Conservation (phyloP, 202 grass and related monocot genomes). For the Panicum hallii region DNA sequence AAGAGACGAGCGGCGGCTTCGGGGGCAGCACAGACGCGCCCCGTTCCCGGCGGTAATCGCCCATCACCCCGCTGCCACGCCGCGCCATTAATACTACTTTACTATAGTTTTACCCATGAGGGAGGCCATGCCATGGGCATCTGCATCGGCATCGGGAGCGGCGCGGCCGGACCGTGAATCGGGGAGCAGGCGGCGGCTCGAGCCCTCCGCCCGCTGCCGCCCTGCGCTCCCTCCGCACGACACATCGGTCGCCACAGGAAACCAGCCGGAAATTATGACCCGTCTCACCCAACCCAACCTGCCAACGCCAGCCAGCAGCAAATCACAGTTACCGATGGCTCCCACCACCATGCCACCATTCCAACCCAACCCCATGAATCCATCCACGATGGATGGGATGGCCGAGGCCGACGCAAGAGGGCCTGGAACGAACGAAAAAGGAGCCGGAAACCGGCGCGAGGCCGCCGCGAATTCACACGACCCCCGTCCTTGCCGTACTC, state of each 20-base stretch:
- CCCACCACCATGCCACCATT: background rate
- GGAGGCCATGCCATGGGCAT: background rate
- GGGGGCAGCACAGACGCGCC: too few species aligned
- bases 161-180: background rate
- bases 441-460: background rate
- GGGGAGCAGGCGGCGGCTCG: slow-evolving; percentile 37
- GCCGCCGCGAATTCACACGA: background rate
- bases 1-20: too few species aligned
- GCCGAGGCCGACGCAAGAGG: background rate
- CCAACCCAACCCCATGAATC: background rate
- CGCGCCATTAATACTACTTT: background rate
- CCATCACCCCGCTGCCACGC: background rate
- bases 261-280: slow-evolving; percentile 30
- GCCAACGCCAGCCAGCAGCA: background rate
- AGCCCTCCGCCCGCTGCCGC: slow-evolving; percentile 14
- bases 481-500: too few species aligned
- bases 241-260: background rate
- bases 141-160: background rate
- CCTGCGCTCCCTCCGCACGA: background rate
- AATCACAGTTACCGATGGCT: slow-evolving; percentile 19
- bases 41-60: slow-evolving; percentile 21
- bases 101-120: slow-evolving; percentile 13
- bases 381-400: background rate
- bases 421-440: background rate
- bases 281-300: background rate